Conservation (phyloP, 2,329 filamentous ascomycete genomes). For the Ceratocystiopsis sp. region DNA sequence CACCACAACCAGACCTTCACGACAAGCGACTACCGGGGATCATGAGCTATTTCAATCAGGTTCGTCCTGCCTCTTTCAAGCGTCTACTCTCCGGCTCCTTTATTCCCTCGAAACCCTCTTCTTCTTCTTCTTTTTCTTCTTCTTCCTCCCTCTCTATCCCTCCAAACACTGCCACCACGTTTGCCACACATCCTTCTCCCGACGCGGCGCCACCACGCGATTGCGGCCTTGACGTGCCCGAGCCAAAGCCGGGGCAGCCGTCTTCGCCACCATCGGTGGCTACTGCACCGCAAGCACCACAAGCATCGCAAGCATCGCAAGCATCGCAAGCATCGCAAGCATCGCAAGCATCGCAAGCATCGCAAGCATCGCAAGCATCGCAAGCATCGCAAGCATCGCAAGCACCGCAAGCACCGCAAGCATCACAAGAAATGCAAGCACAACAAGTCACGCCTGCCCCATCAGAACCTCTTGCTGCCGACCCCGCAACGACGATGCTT, state of each 20-base stretch:
- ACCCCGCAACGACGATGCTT: no score
- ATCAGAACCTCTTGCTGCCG: no score
- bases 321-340: no score
- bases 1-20: constrained; percentile 79
- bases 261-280: no score
- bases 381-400: background rate
- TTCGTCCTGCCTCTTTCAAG: constrained; percentile 72
- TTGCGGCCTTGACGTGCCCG: no score
- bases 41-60: constrained; percentile 97
- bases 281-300: no score
- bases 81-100: constrained; percentile 24
- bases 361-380: background rate
- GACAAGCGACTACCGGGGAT: constrained; percentile 94
- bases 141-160: constrained; percentile 11
- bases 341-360: background rate
- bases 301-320: no score
- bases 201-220: no score
- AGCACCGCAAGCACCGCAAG: background rate
- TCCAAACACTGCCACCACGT: constrained; percentile 2
- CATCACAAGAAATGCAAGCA: no score
- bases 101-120: constrained; percentile 20
- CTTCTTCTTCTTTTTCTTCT: constrained; percentile 14
- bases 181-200: no score
- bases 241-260: no score
- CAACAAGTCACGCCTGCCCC: no score